Evolutionary conservation across 495 filamentous ascomycete species (phyloP).

Genomic region (Monascus purpureus): DNA sequence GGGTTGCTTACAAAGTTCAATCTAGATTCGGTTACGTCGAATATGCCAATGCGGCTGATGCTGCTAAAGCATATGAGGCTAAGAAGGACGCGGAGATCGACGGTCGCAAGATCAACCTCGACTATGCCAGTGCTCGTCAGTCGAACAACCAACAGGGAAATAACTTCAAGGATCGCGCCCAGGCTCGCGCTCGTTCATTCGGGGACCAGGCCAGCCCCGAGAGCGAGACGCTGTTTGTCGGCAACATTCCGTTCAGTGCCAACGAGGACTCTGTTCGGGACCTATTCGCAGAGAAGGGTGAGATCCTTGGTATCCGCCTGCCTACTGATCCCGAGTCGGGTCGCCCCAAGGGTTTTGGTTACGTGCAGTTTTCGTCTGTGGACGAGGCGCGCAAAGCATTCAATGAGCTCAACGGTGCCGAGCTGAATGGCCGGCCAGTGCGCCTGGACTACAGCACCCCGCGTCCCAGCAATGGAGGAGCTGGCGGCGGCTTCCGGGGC

Average conservation of each 20-base stretch:
- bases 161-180: constrained; percentile 40
- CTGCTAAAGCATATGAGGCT: constrained; percentile 60
- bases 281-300: constrained; percentile 58
- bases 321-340: constrained; percentile 84
- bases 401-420: constrained; percentile 57
- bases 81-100: constrained; percentile 75
- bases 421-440: constrained; percentile 65
- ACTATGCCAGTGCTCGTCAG: constrained; percentile 64
- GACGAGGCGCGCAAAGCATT: constrained; percentile 76
- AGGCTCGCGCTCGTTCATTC: constrained; percentile 56
- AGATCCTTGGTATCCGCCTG: constrained; percentile 66
- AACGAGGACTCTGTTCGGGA: constrained; percentile 61
- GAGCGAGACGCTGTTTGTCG: constrained; percentile 83
- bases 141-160: constrained; percentile 33
- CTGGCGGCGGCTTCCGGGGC: constrained; percentile 29
- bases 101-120: constrained; percentile 75
- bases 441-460: constrained; percentile 84
- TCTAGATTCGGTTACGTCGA: constrained; percentile 89
- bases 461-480: constrained; percentile 46
- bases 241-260: constrained; percentile 79
- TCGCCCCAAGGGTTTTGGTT: constrained; percentile 86
- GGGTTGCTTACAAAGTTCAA: constrained; percentile 14
- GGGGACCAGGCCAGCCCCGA: constrained; percentile 67
- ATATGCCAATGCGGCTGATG: constrained; percentile 54
- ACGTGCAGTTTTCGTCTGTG: constrained; percentile 69